These are phyloP conservation scores for Dothiorella sarmentorum DNA, from an alignment of 2,329 filamentous ascomycete species.

Conservation along the genomic window DNA sequence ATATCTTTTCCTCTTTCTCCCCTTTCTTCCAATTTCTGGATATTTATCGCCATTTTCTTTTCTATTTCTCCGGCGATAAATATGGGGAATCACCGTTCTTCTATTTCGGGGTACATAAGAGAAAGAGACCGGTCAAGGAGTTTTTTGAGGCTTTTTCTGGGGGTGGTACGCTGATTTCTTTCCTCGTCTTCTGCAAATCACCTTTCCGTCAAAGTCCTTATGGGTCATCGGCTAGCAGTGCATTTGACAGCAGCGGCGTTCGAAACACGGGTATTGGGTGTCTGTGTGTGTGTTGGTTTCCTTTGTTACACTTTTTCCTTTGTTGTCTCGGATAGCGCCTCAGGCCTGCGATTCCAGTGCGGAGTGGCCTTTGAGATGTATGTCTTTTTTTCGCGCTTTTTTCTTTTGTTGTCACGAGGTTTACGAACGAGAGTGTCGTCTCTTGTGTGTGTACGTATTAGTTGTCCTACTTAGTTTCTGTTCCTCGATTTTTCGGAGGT, in stretches of 20 bases:
- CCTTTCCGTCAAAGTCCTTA: background rate
- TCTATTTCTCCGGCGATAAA: background rate
- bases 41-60: background rate
- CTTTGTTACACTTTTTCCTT: background rate
- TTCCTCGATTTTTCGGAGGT: background rate
- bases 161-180: background rate
- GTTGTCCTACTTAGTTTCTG: background rate
- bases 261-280: no score
- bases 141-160: background rate
- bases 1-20: background rate
- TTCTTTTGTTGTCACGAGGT: background rate
- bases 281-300: no score
- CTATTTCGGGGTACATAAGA: background rate
- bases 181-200: background rate
- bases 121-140: constrained; percentile 9
- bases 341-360: constrained; percentile 11
- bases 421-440: background rate
- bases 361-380: background rate
- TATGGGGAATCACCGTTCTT: background rate
- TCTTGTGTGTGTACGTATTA: background rate
- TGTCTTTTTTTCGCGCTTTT: background rate
- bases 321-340: background rate
- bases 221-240: constrained; percentile 1
- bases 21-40: background rate
- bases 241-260: constrained; percentile 5